phyloP scores from a whole-genome alignment of 129 eudicot genomes.

The Oenanthe sinensis region DNA sequence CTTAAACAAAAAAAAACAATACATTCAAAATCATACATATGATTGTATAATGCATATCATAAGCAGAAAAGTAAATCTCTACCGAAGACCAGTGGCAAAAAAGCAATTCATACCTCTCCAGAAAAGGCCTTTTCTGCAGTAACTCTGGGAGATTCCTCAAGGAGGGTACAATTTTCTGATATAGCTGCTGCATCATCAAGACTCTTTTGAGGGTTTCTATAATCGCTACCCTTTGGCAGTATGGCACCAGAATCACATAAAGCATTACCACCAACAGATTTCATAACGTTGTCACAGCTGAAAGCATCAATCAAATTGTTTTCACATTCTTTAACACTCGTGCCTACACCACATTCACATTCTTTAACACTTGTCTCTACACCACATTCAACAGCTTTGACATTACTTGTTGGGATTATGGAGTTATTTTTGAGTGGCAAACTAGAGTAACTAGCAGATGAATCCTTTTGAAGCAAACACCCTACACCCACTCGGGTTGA shows the following conservation, averaged over 20 bases:
- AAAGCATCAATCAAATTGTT: conserved; percentile 1
- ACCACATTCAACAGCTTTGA: not conserved
- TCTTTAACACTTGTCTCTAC: not conserved
- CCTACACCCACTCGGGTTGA: not conserved
- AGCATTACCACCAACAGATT: conserved; percentile 1
- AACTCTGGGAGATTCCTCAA: not conserved
- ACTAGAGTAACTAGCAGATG: not conserved
- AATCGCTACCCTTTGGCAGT: not conserved
- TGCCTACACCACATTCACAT: not conserved
- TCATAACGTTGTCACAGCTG: not conserved
- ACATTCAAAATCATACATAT: not conserved
- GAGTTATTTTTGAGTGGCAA: not conserved
- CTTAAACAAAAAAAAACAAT: not conserved
- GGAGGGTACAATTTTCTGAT: not conserved
- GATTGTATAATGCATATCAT: not conserved
- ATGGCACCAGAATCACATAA: not conserved
- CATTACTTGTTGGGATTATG: not conserved
- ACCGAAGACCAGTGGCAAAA: not conserved
- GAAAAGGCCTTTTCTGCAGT: not conserved
- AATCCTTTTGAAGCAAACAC: not conserved
- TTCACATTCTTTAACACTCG: not conserved
- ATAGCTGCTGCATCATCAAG: conserved; percentile 1
- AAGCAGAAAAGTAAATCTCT: not conserved
- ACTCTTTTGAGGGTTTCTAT: conserved; percentile 7
- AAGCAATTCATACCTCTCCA: conserved; percentile 18